Evolutionary conservation across 805 yeast genomes (phyloP), one percentile per base, ranked within the genome.

Genomic region (Candida sonorensis): DNA sequence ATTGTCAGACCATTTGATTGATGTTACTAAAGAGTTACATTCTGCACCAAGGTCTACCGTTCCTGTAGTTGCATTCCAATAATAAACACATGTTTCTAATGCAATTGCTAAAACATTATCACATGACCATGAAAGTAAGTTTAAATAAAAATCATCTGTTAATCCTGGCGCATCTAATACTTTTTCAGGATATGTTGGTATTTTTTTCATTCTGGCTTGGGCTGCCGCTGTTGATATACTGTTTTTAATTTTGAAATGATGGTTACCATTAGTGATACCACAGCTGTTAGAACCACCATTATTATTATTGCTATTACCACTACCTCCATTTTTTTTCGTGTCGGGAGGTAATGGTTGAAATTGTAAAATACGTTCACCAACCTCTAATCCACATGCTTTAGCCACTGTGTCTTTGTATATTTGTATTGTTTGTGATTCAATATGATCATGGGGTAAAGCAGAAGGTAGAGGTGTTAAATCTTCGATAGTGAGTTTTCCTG

Each of bases 101-200:
- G 95, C 98, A 50, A 92, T 82, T 1, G 95, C 97, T 20, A 92
- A 64, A 27, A 79, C 64, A 55, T 90, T 86, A 19, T 77, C 75
- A 42, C 64, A 62, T 7, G 96, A 87, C 97, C 98, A 92, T 39
- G 87, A 76, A 33, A 92, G 57, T 25, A 90, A 64, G 51, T 87
- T 87, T 33, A 87, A 67, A 55, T 90, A 92, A 56, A 87, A 92
- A 61, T 92, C 98, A 57, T 92, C 95, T 15, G 81, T 70, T 36
- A 88, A 69, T 0, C 95, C 96, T 0, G 98, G 98, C 0, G 97
- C 98, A 60, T 92, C 98, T 25, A 92, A 66, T 1, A 92, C 94
- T 41, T 95, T 72, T 43, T 85, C 95, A 1, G 98, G 97, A 21
- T 85, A 83, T 0, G 85, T 75, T 17, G 94, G 85, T 29, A 92